Base-by-base conservation (phyloP, 768 basidiomycete genomes). In the Russula abietina region DNA sequence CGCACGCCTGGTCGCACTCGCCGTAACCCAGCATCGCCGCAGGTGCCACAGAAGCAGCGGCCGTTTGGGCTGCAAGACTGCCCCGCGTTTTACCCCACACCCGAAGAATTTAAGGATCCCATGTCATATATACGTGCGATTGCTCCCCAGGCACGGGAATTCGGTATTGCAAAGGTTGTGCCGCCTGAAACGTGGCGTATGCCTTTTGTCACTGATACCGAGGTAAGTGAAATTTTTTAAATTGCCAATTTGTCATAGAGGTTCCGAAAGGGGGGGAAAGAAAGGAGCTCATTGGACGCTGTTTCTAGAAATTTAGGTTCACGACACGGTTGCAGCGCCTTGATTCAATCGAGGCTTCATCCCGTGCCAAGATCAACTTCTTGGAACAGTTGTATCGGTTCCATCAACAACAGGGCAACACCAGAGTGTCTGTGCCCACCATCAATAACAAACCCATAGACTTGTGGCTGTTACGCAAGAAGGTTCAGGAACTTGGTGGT, bases 341-440 rank as follows among this genome's bases (percentile, higher is more conserved):
- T 70, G 98, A 98, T 74, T 94, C 92, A 66, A 93, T 99, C 67
- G 96, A 98, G 77, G 97, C 97, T 17, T 91, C 95, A 39, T 95
- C 94, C 64, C 81, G 97, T 69, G 96, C 97, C 55, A 97, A 95
- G 75, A 77, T 98, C 74, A 98, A 97, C 78, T 98, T 97, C 76
- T 76, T 98, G 68, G 96, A 98, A 73, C 93, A 97, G 75, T 82
- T 99, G 54, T 95, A 95, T 75, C 89, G 92, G 69, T 99, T 89
- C 74, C 97, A 98, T 76, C 88, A 91, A 69, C 95, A 98, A 73
- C 93, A 95, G 76, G 93, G 93, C 53, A 93, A 93, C 73, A 80
- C 86, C 64, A 86, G 90, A 67, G 87, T 98, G 28, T 86, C 86
- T n/a, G 88, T 98, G 38, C 97, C 97, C 61, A 89, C 89, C 36